phyloP scores from a whole-genome alignment of 2,329 filamentous ascomycete genomes.

The Neofusicoccum cordaticola region DNA sequence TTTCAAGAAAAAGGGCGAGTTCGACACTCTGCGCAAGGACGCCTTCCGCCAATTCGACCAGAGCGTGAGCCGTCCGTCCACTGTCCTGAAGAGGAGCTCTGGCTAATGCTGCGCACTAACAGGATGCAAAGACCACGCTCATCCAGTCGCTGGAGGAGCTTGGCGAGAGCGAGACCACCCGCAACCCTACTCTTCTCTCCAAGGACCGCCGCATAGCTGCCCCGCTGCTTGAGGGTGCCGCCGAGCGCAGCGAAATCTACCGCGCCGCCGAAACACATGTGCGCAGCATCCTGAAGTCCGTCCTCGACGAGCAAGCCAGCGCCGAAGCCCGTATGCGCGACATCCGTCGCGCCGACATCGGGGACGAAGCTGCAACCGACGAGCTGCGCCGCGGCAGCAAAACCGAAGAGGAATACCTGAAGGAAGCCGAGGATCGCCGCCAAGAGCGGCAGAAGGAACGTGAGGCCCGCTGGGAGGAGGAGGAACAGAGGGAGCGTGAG shows the following conservation, averaged over 20 bases:
- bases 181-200: constrained; percentile 68
- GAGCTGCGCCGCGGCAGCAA: constrained; percentile 66
- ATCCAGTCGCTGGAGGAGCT: constrained; percentile 66
- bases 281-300: constrained; percentile 63
- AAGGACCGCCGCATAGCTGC: constrained; percentile 72
- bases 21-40: constrained; percentile 73
- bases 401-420: constrained; percentile 70
- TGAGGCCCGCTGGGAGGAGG: constrained; percentile 58
- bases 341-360: constrained; percentile 65
- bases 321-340: constrained; percentile 70
- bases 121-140: constrained; percentile 70
- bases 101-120: neutral
- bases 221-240: constrained; percentile 72
- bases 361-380: constrained; percentile 63
- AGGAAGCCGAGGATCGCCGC: constrained; percentile 61
- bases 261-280: constrained; percentile 67
- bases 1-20: constrained; percentile 84
- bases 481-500: constrained; percentile 52
- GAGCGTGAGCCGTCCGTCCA: constrained; percentile 52
- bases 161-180: constrained; percentile 71
- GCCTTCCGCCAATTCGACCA: constrained; percentile 72
- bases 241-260: constrained; percentile 74
- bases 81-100: too few relatives aligned
- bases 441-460: constrained; percentile 61
- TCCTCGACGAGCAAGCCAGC: constrained; percentile 49